Conservation (phyloP, 108 stramenopile species). For the Nannochloropsis gaditana region DNA sequence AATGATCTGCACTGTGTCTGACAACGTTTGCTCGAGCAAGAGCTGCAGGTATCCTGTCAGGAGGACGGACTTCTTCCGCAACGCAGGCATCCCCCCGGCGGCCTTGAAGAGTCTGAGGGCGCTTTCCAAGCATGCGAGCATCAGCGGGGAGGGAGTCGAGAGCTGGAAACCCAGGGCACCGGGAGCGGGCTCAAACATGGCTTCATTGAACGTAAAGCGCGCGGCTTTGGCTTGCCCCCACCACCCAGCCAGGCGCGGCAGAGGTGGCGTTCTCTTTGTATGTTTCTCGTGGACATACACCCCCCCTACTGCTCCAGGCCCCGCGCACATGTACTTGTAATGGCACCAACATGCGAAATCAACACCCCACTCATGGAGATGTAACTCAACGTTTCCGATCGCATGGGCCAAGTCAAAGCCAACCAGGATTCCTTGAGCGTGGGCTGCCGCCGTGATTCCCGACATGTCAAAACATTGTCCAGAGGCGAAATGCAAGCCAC, state of each 20-base stretch:
- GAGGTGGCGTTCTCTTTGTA: not conserved
- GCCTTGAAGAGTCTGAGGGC: slow-evolving; percentile 10
- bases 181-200: slow-evolving; percentile 37
- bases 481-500: slow-evolving; percentile 43
- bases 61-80: not conserved
- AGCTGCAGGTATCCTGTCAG: slow-evolving; percentile 44
- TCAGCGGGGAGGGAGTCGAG: slow-evolving; percentile 46
- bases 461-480: slow-evolving; percentile 17
- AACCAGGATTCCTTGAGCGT: slow-evolving; percentile 24
- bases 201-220: slow-evolving; percentile 53
- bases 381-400: slow-evolving; percentile 45
- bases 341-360: slow-evolving; percentile 59
- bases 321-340: slow-evolving; percentile 55
- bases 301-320: slow-evolving; percentile 53
- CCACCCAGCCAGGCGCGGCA: not conserved
- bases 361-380: slow-evolving; percentile 49
- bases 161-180: slow-evolving; percentile 52
- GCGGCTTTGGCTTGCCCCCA: not conserved
- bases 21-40: slow-evolving; percentile 23
- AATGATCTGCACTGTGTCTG: slow-evolving; percentile 21
- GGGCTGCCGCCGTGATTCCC: not conserved
- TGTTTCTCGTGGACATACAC: slow-evolving; percentile 48
- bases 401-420: slow-evolving; percentile 54
- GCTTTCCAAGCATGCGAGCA: slow-evolving; percentile 30
- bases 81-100: not conserved